Evolutionary conservation across 768 basidiomycete species (phyloP).

Genomic region (Suillus ampliporus): DNA sequence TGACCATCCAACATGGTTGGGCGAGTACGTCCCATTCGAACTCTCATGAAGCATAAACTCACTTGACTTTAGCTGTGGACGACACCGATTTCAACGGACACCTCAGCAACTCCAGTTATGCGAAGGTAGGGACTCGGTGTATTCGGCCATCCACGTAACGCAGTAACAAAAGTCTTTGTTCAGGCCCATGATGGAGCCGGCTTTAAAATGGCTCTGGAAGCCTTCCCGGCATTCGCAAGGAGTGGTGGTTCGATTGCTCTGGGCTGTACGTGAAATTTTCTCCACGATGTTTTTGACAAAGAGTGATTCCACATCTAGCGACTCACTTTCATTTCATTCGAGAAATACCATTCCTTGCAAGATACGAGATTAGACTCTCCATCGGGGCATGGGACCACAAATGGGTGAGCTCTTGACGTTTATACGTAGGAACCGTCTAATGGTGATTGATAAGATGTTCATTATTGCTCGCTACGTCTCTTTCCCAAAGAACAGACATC

Average conservation of each 20-base stretch:
- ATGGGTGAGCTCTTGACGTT: conserved; percentile 57
- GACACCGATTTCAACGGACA: conserved; percentile 78
- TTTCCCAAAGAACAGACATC: conserved; percentile 40
- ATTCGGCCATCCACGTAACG: not conserved
- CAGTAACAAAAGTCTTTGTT: not conserved
- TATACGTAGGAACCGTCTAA: conserved; percentile 6
- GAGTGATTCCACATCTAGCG: conserved; percentile 38
- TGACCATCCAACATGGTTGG: conserved; percentile 49
- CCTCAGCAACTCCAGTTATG: conserved; percentile 81
- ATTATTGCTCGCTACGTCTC: conserved; percentile 67
- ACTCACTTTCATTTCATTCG: conserved; percentile 72
- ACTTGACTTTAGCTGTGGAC: conserved; percentile 54
- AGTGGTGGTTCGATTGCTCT: conserved; percentile 68
- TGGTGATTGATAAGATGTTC: conserved; percentile 51
- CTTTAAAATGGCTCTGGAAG: conserved; percentile 50
- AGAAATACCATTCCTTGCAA: conserved; percentile 67
- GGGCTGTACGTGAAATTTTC: conserved; percentile 35
- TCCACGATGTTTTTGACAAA: not conserved
- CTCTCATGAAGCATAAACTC: conserved; percentile 10
- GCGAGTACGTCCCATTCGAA: conserved; percentile 47
- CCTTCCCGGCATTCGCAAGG: conserved; percentile 62
- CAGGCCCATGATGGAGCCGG: conserved; percentile 54
- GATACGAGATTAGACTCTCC: conserved; percentile 64
- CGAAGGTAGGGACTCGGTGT: conserved; percentile 55
- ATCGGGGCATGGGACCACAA: conserved; percentile 75